A percentile compares a stretch with the other conserved stretches of the same genome.
Evolutionary conservation across 2,329 filamentous ascomycete species (phyloP).

Genomic region (Cladophialophora carrionii): DNA sequence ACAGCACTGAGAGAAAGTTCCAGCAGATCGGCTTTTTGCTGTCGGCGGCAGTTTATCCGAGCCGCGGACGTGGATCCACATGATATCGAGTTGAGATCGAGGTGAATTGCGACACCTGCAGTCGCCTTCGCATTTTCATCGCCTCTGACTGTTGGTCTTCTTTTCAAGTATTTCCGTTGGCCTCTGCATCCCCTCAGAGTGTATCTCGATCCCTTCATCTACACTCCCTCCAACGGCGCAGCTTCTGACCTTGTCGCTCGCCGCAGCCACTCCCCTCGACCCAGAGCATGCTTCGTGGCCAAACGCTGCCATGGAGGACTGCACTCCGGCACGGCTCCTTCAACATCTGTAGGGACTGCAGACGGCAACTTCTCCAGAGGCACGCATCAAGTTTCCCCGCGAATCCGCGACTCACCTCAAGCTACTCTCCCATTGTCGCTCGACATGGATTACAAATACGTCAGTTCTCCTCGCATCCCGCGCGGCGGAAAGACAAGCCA

Average conservation of each 20-base stretch:
- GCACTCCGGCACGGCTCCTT: slow-evolving; percentile 58
- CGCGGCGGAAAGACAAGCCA: slow-evolving; percentile 61
- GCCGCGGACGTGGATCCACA: not conserved
- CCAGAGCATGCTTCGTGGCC: slow-evolving; percentile 64
- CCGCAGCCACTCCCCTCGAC: not conserved
- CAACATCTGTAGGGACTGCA: slow-evolving; percentile 38
- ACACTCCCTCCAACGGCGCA: not conserved
- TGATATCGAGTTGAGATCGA: slow-evolving; percentile 1
- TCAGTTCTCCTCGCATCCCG: slow-evolving; percentile 51
- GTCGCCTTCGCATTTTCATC: not conserved
- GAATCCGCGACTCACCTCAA: slow-evolving; percentile 19
- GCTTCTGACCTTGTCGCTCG: not conserved
- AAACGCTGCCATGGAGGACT: slow-evolving; percentile 67
- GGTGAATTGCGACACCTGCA: slow-evolving; percentile 1
- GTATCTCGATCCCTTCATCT: not conserved
- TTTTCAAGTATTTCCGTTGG: not conserved
- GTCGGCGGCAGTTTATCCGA: not conserved
- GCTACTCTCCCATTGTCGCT: slow-evolving; percentile 11
- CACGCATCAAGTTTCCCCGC: slow-evolving; percentile 12
- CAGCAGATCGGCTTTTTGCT: slow-evolving; percentile 1
- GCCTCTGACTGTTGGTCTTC: not conserved
- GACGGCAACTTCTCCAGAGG: slow-evolving; percentile 33
- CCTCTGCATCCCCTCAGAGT: not conserved
- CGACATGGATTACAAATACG: slow-evolving; percentile 41
- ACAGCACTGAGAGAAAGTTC: not conserved